A percentile compares a stretch with the other conserved stretches of the same genome.
These are phyloP conservation scores for Oryza glumipatula DNA, from an alignment of 176 grass and related monocot species.

Conservation along the genomic window DNA sequence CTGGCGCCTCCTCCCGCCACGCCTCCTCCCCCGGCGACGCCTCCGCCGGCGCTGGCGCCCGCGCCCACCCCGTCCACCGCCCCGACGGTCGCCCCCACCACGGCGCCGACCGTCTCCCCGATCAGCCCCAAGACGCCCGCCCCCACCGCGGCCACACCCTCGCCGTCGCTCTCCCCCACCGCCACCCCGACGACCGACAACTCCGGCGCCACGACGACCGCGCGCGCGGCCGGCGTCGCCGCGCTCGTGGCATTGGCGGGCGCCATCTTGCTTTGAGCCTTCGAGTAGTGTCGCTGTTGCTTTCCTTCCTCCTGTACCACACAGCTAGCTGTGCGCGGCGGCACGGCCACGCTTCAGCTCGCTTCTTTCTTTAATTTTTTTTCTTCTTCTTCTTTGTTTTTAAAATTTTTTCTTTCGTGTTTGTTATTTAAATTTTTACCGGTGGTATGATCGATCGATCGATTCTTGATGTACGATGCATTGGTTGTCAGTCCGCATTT, in stretches of 20 bases:
- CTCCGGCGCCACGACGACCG: slow-evolving; percentile 1
- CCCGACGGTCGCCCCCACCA: slow-evolving; percentile 42
- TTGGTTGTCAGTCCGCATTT: slow-evolving; percentile 34
- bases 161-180: slow-evolving; percentile 36
- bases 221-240: slow-evolving; percentile 23
- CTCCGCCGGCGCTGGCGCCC: slow-evolving; percentile 34
- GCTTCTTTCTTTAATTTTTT: background rate
- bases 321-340: background rate
- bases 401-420: slow-evolving; percentile 7
- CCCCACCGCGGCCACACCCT: slow-evolving; percentile 11
- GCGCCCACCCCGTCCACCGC: slow-evolving; percentile 19
- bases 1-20: slow-evolving; percentile 47
- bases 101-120: slow-evolving; percentile 37
- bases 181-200: slow-evolving; percentile 14
- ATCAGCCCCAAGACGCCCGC: slow-evolving; percentile 43
- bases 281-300: slow-evolving; percentile 13
- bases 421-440: slow-evolving; percentile 58
- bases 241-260: slow-evolving; percentile 49
- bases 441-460: slow-evolving; percentile 21
- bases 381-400: background rate
- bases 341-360: background rate
- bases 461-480: slow-evolving; percentile 58
- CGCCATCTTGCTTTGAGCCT: slow-evolving; percentile 47
- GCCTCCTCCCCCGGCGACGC: slow-evolving; percentile 48
- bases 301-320: slow-evolving; percentile 1